phyloP scores from a whole-genome alignment of 208 protist species.

The Leishmania aethiopica region DNA sequence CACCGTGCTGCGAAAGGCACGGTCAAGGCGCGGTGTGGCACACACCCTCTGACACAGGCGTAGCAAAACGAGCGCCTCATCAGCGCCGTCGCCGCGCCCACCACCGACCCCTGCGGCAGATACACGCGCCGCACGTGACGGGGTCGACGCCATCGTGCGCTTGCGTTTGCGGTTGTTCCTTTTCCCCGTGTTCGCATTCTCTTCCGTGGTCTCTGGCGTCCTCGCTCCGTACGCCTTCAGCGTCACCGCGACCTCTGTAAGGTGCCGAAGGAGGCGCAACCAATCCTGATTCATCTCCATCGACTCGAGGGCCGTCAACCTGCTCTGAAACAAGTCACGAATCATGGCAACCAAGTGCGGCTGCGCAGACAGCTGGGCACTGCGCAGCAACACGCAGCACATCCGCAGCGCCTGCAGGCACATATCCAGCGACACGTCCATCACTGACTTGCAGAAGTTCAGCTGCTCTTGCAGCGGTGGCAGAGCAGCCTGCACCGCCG shows the following conservation, averaged over 20 bases:
- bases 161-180: conserved; percentile 11
- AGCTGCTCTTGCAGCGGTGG: conserved; percentile 63
- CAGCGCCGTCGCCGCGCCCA: not conserved
- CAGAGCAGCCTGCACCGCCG: conserved; percentile 30
- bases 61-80: conserved; percentile 17
- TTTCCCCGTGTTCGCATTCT: not conserved
- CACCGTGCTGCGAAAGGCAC: conserved; percentile 28
- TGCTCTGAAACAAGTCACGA: conserved; percentile 33
- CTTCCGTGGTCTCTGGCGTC: not conserved
- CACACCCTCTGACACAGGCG: conserved; percentile 30
- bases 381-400: conserved; percentile 54
- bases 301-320: conserved; percentile 35
- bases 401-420: conserved; percentile 70
- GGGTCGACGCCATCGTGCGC: not conserved
- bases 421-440: conserved; percentile 71
- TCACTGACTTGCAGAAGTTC: conserved; percentile 56
- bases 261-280: conserved; percentile 72
- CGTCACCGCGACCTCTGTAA: conserved; percentile 69
- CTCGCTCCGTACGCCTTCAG: conserved; percentile 39
- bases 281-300: conserved; percentile 80
- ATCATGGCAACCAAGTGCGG: conserved; percentile 26
- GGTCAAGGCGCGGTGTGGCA: conserved; percentile 21
- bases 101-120: not conserved
- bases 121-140: not conserved
- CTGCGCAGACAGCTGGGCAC: conserved; percentile 18